Percentiles rank a stretch among this genome's conserved stretches.
These are phyloP conservation scores for Mycena belliarum DNA, from an alignment of 768 basidiomycete genomes.

Conservation along the genomic window DNA sequence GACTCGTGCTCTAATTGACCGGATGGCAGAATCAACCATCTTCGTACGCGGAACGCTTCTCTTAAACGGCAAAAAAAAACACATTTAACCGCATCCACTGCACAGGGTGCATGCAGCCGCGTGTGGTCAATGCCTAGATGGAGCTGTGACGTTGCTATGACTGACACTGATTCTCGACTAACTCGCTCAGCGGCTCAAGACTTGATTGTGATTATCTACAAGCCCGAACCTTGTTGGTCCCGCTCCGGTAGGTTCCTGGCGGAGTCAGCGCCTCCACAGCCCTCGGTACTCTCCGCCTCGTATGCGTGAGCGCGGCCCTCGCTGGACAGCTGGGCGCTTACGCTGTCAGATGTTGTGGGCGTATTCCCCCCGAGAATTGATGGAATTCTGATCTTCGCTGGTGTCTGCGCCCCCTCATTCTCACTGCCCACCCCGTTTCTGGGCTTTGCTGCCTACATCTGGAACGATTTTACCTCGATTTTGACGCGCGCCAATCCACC, in stretches of 20 bases:
- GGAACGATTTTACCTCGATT: background rate
- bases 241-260: background rate
- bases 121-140: background rate
- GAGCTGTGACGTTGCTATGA: background rate
- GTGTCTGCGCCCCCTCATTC: background rate
- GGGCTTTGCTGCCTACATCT: background rate
- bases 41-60: too few species aligned
- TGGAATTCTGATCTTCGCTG: background rate
- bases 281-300: background rate
- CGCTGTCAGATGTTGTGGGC: slow-evolving; percentile 6
- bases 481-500: background rate
- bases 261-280: background rate
- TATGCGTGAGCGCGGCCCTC: background rate
- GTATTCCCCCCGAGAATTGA: slow-evolving; percentile 6
- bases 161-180: background rate
- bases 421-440: background rate
- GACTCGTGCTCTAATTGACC: too few species aligned
- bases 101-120: background rate
- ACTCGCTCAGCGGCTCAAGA: too few species aligned
- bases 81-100: too few species aligned
- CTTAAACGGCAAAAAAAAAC: background rate
- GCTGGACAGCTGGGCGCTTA: background rate
- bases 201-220: too few species aligned
- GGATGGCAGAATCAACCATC: too few species aligned
- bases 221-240: background rate